Evolutionary conservation across 352 stramenopile species (phyloP), one percentile per base, ranked within the genome.

Genomic region (Phytophthora megakarya): DNA sequence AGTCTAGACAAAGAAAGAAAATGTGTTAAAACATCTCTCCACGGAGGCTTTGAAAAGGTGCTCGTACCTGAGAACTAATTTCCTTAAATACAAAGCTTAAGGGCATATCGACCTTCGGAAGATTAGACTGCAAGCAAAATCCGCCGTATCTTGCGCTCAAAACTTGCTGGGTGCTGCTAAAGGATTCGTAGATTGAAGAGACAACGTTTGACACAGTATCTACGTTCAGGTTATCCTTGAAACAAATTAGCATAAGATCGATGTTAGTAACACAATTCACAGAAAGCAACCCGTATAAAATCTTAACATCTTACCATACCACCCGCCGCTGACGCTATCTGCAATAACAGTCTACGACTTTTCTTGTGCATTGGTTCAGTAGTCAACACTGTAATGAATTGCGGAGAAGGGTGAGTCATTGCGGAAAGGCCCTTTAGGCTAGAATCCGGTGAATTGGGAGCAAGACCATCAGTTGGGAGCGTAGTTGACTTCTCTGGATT

Each of bases 41-140:
- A 26, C 11, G 21, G 8, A 19, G 9, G 3, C 18, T 45, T 52
- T n/a, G 19, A 26, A 54, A 19, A 15, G 37, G 0, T 30, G 2
- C 2, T 30, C 25, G 28, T 58, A 90, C 81, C 79, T 87, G 81
- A 18, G 73, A 65, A 51, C 75, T 87, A 28, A 90, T 70, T 28
- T 88, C 75, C 43, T 81, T 79, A 28, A 88, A 82, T 11, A 80
- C 58, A 40, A 47, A 46, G 25, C 78, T 65, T 13, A 89, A 25
- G 1, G 77, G 70, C 9, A 77, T 61, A 3, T 70, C 57, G 5
- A 58, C 49, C n/a, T 18, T 6, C 19, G 47, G 19, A 21, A 63
- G 22, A 58, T 39, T 33, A 16, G 42, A 11, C 26, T 62, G 40
- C 21, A 88, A 69, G 30, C 53, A 76, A 61, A 91, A 89, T 0